Conservation (phyloP, 2,329 filamentous ascomycete genomes). For the Beauveria scarabaeidicola region DNA sequence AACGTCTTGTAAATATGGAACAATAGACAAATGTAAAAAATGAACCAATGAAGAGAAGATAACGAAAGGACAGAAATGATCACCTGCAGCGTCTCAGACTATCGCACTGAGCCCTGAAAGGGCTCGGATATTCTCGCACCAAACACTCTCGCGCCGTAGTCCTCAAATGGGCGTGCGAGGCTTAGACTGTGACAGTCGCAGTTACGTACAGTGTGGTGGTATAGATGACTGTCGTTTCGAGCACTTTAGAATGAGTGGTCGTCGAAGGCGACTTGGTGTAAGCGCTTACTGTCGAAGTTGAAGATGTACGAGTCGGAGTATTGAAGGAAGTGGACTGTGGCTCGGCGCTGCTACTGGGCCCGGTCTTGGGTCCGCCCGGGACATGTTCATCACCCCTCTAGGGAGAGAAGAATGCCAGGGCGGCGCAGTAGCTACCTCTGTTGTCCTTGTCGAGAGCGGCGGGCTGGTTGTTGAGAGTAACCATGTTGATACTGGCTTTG, state of each 20-base stretch:
- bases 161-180: not conserved
- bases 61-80: constrained; percentile 6
- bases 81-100: not conserved
- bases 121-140: not conserved
- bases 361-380: not conserved
- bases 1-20: constrained; percentile 13
- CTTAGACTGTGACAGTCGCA: constrained; percentile 3
- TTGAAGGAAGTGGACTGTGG: not conserved
- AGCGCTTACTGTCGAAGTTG: constrained; percentile 1
- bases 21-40: constrained; percentile 13
- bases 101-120: not conserved
- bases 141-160: not conserved
- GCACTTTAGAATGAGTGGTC: constrained; percentile 7
- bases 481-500: constrained; percentile 67
- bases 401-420: constrained; percentile 43
- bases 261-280: not conserved
- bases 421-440: constrained; percentile 56
- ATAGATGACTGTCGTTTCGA: constrained; percentile 13
- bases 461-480: constrained; percentile 50
- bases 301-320: not conserved
- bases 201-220: constrained; percentile 17
- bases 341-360: not conserved
- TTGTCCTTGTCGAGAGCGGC: constrained; percentile 51
- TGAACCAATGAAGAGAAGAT: constrained; percentile 14
- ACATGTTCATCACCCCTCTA: constrained; percentile 8